phyloP scores from a whole-genome alignment of 2,329 filamentous ascomycete species.

The Arthrobotrys megalospora region DNA sequence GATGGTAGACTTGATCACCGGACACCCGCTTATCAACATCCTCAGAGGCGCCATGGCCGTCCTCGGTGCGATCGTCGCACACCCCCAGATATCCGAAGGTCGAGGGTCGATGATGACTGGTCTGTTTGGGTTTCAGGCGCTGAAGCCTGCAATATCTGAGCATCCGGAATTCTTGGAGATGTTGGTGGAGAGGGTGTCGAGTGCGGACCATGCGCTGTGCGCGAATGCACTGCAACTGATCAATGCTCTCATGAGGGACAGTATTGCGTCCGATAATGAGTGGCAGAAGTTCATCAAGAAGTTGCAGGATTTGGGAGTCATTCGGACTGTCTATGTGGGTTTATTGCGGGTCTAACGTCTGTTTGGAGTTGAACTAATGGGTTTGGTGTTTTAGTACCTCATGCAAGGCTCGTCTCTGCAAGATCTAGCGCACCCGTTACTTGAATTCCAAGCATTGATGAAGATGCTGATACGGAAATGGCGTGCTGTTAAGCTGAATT shows the following conservation, averaged over 20 bases:
- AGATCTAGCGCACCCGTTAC: slow-evolving; percentile 87
- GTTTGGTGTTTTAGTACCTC: slow-evolving; percentile 73
- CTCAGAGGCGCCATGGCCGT: slow-evolving; percentile 97
- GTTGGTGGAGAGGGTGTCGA: slow-evolving; percentile 90
- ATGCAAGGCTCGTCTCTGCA: slow-evolving; percentile 96
- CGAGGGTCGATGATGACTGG: slow-evolving; percentile 72
- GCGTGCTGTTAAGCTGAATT: slow-evolving; percentile 85
- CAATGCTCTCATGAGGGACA: slow-evolving; percentile 94
- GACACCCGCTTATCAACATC: slow-evolving; percentile 96
- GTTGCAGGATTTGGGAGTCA: slow-evolving; percentile 91
- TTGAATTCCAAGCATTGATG: slow-evolving; percentile 93
- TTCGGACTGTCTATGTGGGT: slow-evolving; percentile 81
- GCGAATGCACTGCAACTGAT: slow-evolving; percentile 95
- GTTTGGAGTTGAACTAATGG: slow-evolving; percentile 23
- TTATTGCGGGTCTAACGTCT: not conserved
- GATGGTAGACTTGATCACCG: slow-evolving; percentile 93
- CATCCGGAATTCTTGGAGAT: slow-evolving; percentile 96
- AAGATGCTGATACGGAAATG: slow-evolving; percentile 90
- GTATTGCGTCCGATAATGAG: slow-evolving; percentile 86
- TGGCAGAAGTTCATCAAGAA: slow-evolving; percentile 97
- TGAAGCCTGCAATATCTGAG: slow-evolving; percentile 91
- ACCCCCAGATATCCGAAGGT: slow-evolving; percentile 76
- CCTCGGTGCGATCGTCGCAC: slow-evolving; percentile 90
- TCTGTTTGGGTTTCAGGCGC: slow-evolving; percentile 86
- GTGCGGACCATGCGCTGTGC: slow-evolving; percentile 94